Base-by-base conservation (phyloP, 495 filamentous ascomycete genomes). In the Aspergillus mulundensis region DNA sequence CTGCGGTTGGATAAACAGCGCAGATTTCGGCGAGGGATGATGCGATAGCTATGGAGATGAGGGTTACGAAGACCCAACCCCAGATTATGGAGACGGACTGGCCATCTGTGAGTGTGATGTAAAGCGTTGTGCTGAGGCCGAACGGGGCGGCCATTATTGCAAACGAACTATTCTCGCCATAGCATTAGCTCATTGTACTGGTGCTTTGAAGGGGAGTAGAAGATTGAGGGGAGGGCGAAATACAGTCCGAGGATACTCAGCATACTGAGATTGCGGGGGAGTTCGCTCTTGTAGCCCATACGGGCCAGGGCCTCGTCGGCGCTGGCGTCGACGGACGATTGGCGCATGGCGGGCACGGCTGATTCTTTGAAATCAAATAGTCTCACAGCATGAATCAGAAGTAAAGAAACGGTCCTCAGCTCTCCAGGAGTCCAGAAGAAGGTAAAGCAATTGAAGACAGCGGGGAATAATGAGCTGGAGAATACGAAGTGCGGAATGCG, bases 1-100 rank as follows among this genome's bases (percentile, higher is more conserved):
- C 80, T 44, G 81, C 77, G 16, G 85, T 90, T 7, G 87, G 87
- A 60, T 85, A 90, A 6, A 87, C 87, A 25, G 82, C 83, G 49
- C 88, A 77, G 65, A 90, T 89, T 64, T 91, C 87, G n/a, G 87
- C 86, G 24, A 91, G 72, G 1, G 85, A 88, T 4, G 85, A 83
- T 14, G 87, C 85, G 16, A 91, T 80, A 38, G 83, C 86, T 25
- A 87, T 63, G 60, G 87, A 88, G 66, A 87, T 87, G 10, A 89
- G 64, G 4, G 86, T 86, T 5, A 87, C 84, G 8, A 87, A 80
- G 0, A 90, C 73, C 61, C 89, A 78, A 18, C 86, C 86, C 84
- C 84, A 88, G 65, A 88, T 80, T 51, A 87, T 82, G 48, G 81
- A 81, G 5, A 84, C 84, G 7, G 83, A 80, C 25, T 84, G 82